Evolutionary conservation across 1,284 basidiomycete species (phyloP).

Genomic region (Sporisorium exsertum): DNA sequence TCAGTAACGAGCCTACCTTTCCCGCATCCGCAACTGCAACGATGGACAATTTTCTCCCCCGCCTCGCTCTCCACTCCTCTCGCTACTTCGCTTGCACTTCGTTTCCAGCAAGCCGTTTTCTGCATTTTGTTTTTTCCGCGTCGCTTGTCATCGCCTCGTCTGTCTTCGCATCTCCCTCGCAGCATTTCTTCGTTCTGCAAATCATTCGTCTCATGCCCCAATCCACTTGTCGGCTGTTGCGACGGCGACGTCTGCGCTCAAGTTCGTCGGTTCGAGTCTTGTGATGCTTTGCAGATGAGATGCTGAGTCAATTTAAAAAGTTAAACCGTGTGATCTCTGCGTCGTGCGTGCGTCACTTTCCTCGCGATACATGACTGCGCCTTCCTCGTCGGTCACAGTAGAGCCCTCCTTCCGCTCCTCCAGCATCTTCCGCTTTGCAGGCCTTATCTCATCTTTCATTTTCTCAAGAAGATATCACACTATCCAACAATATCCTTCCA

Average conservation of each 20-base stretch:
- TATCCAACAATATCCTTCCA: too few species aligned
- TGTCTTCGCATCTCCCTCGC: neutral
- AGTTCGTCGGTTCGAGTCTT: too few species aligned
- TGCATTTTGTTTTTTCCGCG: neutral
- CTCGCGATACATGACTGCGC: neutral
- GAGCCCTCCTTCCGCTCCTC: neutral
- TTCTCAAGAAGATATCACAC: too few species aligned
- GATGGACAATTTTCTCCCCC: neutral
- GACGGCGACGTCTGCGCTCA: neutral
- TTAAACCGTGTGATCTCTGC: too few species aligned
- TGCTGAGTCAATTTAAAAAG: neutral
- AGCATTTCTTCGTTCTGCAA: neutral
- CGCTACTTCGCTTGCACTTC: too few species aligned
- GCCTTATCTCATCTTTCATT: neutral
- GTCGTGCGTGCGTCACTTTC: neutral
- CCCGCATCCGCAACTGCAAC: neutral
- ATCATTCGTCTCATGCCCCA: neutral
- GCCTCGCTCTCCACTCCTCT: neutral
- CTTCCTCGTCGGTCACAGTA: neutral
- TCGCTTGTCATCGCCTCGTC: neutral
- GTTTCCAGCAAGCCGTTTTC: neutral
- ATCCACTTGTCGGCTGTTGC: neutral
- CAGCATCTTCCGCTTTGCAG: neutral
- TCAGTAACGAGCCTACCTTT: neutral
- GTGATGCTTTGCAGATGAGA: neutral